Evolutionary conservation across 768 basidiomycete genomes (phyloP), one percentile per base, ranked within the genome.

Genomic region (Dioszegia crocea): DNA sequence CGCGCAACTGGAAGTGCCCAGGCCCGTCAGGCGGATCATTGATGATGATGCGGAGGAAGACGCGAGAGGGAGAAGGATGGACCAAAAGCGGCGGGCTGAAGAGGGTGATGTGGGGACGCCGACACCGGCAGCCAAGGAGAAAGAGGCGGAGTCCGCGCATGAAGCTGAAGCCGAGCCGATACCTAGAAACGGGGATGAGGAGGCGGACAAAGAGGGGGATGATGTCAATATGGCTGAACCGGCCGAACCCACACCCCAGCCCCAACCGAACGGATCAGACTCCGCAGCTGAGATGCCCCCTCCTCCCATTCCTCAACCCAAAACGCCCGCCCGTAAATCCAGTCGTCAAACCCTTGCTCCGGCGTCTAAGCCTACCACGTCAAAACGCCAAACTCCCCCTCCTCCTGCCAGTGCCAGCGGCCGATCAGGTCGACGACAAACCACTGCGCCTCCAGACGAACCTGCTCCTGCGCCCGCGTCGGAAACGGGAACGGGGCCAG

Each of bases 11-110:
- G 43, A 64, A 0, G 40, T 51, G 16, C 57, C 56, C 5, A 62
- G 48, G 46, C 55, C 57, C 6, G 61, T 52, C 1, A 61, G 58
- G 40, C 29, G 40, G 21, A 62, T 72, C 54, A 69, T 69, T 44
- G 61, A 72, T 31, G 70, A 72, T 49, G 70, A 72, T 60, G 63
- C 60, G 6, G 50, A 59, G 19, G 49, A 57, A 14, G 66, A 49
- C n/a, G n/a, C n/a, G n/a, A n/a, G n/a, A n/a, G n/a, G n/a, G n/a
- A n/a, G n/a, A n/a, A n/a, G n/a, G n/a, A n/a, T n/a, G n/a, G n/a
- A n/a, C 6, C 27, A 59, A 33, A 11, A 11, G 45, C 4, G 19
- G 6, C 10, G 8, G 40, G 40, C 14, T 43, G 21, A 5, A 8
- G 47, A 26, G 26, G n/a, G 17, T 4, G 27, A 5, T 30, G 27